These are phyloP conservation scores for Clavispora fructus DNA, from an alignment of 805 yeast genomes.

Conservation along the genomic window DNA sequence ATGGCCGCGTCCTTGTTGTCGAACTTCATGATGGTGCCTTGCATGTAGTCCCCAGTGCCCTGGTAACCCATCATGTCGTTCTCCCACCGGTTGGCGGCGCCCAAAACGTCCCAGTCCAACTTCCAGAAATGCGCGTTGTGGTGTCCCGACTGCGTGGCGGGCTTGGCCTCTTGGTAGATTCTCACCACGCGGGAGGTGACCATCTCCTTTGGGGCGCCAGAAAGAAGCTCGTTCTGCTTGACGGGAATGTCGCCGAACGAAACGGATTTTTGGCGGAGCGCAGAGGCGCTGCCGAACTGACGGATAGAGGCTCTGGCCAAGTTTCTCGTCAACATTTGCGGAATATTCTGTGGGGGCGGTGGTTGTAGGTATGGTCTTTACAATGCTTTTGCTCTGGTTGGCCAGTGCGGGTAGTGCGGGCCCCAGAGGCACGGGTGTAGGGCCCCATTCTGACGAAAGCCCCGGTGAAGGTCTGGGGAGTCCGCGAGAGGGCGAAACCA, in stretches of 20 bases:
- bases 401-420: constrained; percentile 10
- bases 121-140: constrained; percentile 58
- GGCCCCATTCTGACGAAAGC: no score
- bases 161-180: constrained; percentile 69
- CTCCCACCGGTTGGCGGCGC: constrained; percentile 81
- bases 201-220: constrained; percentile 75
- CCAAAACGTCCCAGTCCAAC: constrained; percentile 77
- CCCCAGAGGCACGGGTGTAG: not conserved
- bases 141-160: constrained; percentile 76
- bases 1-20: constrained; percentile 72
- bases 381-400: constrained; percentile 13
- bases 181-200: constrained; percentile 61
- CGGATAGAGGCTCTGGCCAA: constrained; percentile 20
- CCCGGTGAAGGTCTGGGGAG: no score
- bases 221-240: constrained; percentile 48
- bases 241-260: constrained; percentile 22
- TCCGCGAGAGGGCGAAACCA: no score
- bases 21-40: constrained; percentile 71
- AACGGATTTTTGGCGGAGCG: constrained; percentile 19
- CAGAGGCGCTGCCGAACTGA: constrained; percentile 17
- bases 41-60: constrained; percentile 74
- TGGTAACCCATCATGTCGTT: constrained; percentile 86
- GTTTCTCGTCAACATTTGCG: constrained; percentile 21
- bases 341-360: not conserved
- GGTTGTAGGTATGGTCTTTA: not conserved